phyloP scores from a whole-genome alignment of 345 rosid genomes.

The Cardamine chenopodiifolia region DNA sequence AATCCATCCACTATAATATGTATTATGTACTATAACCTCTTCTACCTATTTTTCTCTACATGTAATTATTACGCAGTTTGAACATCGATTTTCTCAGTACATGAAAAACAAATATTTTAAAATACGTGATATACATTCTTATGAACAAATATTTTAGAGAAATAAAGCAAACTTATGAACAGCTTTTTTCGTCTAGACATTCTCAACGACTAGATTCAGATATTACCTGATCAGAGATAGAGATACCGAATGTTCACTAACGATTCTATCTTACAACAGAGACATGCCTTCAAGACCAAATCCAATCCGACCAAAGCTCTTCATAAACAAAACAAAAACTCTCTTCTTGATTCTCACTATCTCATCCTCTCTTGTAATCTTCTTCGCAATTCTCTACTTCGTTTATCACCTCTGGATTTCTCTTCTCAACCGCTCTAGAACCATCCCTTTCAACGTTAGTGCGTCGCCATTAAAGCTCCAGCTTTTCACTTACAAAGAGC shows the following conservation, averaged over 20 bases:
- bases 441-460: constrained; percentile 63
- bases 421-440: constrained; percentile 65
- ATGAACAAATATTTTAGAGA: too few species aligned
- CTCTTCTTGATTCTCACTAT: constrained; percentile 68
- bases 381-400: constrained; percentile 71
- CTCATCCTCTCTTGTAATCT: constrained; percentile 68
- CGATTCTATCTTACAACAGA: constrained; percentile 34
- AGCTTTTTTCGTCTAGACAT: constrained; percentile 29
- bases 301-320: constrained; percentile 43
- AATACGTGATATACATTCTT: not conserved
- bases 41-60: constrained; percentile 18
- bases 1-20: constrained; percentile 31
- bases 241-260: constrained; percentile 38
- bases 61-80: constrained; percentile 33
- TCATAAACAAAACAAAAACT: constrained; percentile 54
- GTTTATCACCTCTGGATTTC: constrained; percentile 75
- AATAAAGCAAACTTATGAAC: constrained; percentile 21
- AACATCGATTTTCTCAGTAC: constrained; percentile 22
- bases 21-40: not conserved
- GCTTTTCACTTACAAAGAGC: constrained; percentile 71
- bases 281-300: constrained; percentile 81
- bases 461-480: constrained; percentile 68
- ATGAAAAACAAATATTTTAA: not conserved
- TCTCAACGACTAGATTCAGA: constrained; percentile 42
- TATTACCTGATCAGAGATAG: not conserved